Evolutionary conservation across 306 rosid species (phyloP), one percentile per base, ranked within the genome.

Genomic region (Pyrus betulifolia): DNA sequence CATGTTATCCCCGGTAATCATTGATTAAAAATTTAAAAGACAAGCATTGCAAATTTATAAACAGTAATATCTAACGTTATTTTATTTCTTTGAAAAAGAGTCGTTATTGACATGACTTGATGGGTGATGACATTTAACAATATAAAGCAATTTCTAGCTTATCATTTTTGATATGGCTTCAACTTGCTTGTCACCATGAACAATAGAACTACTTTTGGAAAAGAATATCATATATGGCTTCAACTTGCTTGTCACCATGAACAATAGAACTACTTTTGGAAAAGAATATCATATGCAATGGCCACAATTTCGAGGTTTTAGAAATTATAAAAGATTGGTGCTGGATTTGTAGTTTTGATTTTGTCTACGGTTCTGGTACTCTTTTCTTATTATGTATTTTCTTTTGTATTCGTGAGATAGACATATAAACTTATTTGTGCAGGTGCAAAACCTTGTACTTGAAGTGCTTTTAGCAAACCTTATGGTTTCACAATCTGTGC

Each of bases 401-500:
- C 19, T 27, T 62, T 67, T 49, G 58, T 25, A 38, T 25, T 75
- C 71, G 3, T 74, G 70, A 62, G 45, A 8, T 67, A 6, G 28
- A 23, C 65, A 42, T 23, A 38, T 44, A 6, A 72, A 58, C 31
- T 14, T 78, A 76, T 84, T 35, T 52, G 19, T 83, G 83, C 84
- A 95, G 97, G 97, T 89, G 77, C 88, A 90, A 71, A 95, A 90
- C 77, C 91, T 92, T 71, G 54, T 92, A 54, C 96, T 95, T 33
- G 96, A 95, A 83, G 98, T 95, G 76, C 91, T 95, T 64, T 84
- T 75, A 28, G 97, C 90, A 46, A 92, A 89, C 83, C 92, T 95
- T 31, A 31, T 60, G 70, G 86, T 83, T 81, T 88, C 89, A 77
- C 85, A 89, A 71, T 92, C 97, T 23, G 69, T 28, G 49, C 96